Base-by-base conservation (phyloP, 345 rosid genomes). In the Eucalyptus polybractea region DNA sequence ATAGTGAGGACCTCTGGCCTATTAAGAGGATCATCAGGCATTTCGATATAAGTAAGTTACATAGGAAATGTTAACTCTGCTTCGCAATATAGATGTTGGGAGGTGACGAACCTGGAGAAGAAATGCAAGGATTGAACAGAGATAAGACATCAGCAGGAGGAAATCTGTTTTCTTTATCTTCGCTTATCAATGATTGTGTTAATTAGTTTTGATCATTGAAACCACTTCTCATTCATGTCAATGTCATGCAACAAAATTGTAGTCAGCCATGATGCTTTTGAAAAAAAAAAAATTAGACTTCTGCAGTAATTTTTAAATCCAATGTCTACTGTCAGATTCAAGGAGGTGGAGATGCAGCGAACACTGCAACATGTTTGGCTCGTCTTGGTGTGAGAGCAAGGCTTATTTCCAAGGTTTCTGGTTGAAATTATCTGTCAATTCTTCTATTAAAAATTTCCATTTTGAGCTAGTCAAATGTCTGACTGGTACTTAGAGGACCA, bases 271-370 rank as follows among this genome's bases (percentile, higher is more conserved):
- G 83, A 76, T 6, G 29, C 83, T 21, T 76, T 40, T 33, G 33
- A 33, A 40, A 25, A 76, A 27, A 60, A 60, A n/a, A 27, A 24
- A 21, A 3, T 6, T 37, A 12, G 83, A 76, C 24, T 11, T 14
- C 60, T 86, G 27, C 11, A 51, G 45, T 53, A 0, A 1, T 45
- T 2, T n/a, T 17, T 62, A 17, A 60, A 47, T 31, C 62, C 33
- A 22, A 53, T 80, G 60, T 10, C 60, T 37, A 25, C 16, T 89
- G 81, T 7, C 47, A 93, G 94, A 89, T 92, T 60, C 93, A 93
- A 89, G 93, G 93, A 47, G 94, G 94, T 13, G 94, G 94, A 80
- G 92, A 92, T 90, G 93, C 91, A 37, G 94, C 91, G 87, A 93
- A 93, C 50, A 86, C 95, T 51, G 80, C 90, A 86, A 92, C 94